Evolutionary conservation across 2,329 filamentous ascomycete genomes (phyloP).

Genomic region (Dryadomyces quercivorus): DNA sequence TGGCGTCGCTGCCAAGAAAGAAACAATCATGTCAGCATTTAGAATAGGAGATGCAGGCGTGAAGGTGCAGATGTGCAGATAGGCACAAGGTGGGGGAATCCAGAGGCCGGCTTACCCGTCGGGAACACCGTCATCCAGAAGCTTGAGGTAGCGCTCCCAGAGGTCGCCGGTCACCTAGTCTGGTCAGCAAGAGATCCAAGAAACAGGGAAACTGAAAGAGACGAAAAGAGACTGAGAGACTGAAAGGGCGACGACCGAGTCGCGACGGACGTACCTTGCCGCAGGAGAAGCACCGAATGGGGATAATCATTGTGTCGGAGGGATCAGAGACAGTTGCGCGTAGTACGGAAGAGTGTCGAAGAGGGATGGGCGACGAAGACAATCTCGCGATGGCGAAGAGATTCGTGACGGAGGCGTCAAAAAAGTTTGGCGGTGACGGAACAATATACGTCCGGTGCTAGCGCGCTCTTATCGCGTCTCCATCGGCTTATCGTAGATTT

Average conservation of each 20-base stretch:
- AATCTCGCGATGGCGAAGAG: not conserved
- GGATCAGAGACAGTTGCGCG: not conserved
- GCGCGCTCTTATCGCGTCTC: slow-evolving; percentile 10
- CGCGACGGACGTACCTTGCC: slow-evolving; percentile 61
- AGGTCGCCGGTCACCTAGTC: slow-evolving; percentile 88
- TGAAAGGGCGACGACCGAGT: too few relatives aligned
- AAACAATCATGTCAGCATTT: not conserved
- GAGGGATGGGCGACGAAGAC: not conserved
- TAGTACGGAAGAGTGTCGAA: too few relatives aligned
- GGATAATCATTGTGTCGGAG: slow-evolving; percentile 70
- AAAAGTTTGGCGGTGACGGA: slow-evolving; percentile 8
- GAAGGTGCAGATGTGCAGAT: not conserved
- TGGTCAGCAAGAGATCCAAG: slow-evolving; percentile 3
- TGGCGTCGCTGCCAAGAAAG: slow-evolving; percentile 62
- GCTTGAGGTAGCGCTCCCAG: slow-evolving; percentile 88
- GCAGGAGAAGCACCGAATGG: slow-evolving; percentile 96
- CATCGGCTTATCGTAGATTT: slow-evolving; percentile 8
- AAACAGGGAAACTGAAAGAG: not conserved
- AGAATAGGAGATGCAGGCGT: not conserved
- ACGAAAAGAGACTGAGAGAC: too few relatives aligned
- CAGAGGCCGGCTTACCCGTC: slow-evolving; percentile 50
- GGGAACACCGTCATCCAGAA: slow-evolving; percentile 65
- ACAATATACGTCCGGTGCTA: slow-evolving; percentile 7
- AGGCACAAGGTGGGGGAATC: not conserved
- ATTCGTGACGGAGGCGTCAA: not conserved